phyloP scores from a whole-genome alignment of 208 protist genomes.

The Trypanosoma cruzi region DNA sequence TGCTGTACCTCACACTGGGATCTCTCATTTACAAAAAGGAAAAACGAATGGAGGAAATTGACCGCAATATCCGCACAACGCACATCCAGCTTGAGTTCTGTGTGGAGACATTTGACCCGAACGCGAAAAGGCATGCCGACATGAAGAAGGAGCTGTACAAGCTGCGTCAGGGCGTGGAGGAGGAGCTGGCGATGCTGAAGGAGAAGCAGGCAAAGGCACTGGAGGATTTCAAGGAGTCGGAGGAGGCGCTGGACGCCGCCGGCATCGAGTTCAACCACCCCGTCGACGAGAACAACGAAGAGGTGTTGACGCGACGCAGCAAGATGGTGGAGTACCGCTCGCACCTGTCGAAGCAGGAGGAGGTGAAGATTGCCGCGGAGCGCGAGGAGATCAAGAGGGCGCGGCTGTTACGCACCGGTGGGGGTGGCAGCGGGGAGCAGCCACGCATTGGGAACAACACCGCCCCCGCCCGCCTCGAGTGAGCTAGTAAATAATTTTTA shows the following conservation, averaged over 20 bases:
- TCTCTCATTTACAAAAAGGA: slow-evolving; percentile 81
- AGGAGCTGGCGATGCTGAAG: slow-evolving; percentile 48
- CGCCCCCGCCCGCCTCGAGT: slow-evolving; percentile 30
- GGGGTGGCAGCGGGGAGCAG: slow-evolving; percentile 13
- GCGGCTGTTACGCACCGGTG: slow-evolving; percentile 31
- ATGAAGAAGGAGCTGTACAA: slow-evolving; percentile 75
- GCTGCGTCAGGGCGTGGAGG: slow-evolving; percentile 67
- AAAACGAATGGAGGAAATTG: slow-evolving; percentile 75
- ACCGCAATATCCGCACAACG: slow-evolving; percentile 67
- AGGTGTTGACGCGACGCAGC: slow-evolving; percentile 67
- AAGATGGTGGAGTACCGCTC: slow-evolving; percentile 90
- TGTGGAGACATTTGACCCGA: slow-evolving; percentile 78
- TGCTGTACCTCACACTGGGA: slow-evolving; percentile 74
- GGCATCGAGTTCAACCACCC: slow-evolving; percentile 71
- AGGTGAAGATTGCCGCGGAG: slow-evolving; percentile 82
- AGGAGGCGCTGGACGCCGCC: slow-evolving; percentile 69
- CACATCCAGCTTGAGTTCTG: slow-evolving; percentile 40
- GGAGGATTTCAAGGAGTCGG: slow-evolving; percentile 66
- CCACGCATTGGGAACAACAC: slow-evolving; percentile 24
- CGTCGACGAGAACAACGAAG: slow-evolving; percentile 63
- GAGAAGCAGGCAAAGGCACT: slow-evolving; percentile 52
- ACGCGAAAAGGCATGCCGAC: slow-evolving; percentile 71
- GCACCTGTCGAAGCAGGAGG: slow-evolving; percentile 74
- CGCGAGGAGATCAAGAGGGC: slow-evolving; percentile 77
- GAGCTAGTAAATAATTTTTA: too few relatives aligned